Evolutionary conservation across 805 yeast genomes (phyloP).

Genomic region (Saccharomycopsis javanensis): DNA sequence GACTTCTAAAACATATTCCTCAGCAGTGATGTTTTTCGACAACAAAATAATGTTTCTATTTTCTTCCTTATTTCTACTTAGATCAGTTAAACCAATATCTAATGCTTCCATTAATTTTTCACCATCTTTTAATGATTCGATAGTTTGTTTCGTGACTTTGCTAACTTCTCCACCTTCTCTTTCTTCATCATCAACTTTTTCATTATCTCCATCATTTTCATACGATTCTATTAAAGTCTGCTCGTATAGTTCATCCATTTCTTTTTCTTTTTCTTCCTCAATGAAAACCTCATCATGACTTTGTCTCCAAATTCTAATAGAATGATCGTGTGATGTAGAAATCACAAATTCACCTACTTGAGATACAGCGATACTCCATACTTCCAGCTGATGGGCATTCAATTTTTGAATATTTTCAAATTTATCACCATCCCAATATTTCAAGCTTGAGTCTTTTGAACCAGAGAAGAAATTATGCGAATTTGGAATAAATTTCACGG

Average conservation of each 20-base stretch:
- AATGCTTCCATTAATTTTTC: conserved; percentile 88
- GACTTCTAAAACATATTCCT: conserved; percentile 67
- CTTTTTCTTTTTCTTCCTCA: conserved; percentile 95
- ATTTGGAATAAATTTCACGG: conserved; percentile 73
- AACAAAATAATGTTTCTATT: conserved; percentile 59
- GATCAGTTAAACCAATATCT: conserved; percentile 68
- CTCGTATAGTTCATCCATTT: conserved; percentile 87
- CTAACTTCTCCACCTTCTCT: conserved; percentile 44
- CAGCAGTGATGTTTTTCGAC: conserved; percentile 59
- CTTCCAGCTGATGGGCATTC: conserved; percentile 82
- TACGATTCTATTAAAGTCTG: conserved; percentile 63
- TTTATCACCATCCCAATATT: conserved; percentile 98
- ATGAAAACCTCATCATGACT: conserved; percentile 92
- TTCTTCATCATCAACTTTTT: conserved; percentile 27
- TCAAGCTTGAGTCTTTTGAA: conserved; percentile 80
- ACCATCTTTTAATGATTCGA: conserved; percentile 90
- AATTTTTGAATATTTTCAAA: conserved; percentile 88
- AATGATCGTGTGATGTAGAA: conserved; percentile 86
- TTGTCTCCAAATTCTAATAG: conserved; percentile 87
- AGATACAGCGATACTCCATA: conserved; percentile 85
- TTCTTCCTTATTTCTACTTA: conserved; percentile 46
- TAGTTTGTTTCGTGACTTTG: conserved; percentile 69
- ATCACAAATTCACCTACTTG: conserved; percentile 58
- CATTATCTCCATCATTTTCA: conserved; percentile 46
- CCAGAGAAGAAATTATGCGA: conserved; percentile 84